These are phyloP conservation scores for Podaxis sp. DNA, from an alignment of 768 basidiomycete genomes.

Conservation along the genomic window DNA sequence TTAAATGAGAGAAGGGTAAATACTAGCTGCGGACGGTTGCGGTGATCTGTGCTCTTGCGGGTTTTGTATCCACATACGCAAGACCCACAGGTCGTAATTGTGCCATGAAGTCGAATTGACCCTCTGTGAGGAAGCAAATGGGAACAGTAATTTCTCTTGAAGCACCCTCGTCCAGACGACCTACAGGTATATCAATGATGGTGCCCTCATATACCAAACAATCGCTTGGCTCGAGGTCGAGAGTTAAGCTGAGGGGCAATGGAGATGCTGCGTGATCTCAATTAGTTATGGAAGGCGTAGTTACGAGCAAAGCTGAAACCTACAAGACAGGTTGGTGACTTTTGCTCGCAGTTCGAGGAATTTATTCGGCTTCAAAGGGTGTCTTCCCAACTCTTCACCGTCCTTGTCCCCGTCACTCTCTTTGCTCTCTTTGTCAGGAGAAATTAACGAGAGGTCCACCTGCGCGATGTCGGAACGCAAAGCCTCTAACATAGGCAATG, in stretches of 20 bases:
- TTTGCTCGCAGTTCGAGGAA: slow-evolving; percentile 56
- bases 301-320: slow-evolving; percentile 22
- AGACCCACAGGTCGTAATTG: slow-evolving; percentile 33
- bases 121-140: slow-evolving; percentile 70
- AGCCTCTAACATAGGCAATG: slow-evolving; percentile 73
- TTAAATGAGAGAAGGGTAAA: neutral
- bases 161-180: slow-evolving; percentile 53
- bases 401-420: slow-evolving; percentile 26
- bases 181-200: slow-evolving; percentile 56
- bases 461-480: slow-evolving; percentile 65
- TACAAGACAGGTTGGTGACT: slow-evolving; percentile 67
- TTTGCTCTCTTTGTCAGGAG: slow-evolving; percentile 20
- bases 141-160: slow-evolving; percentile 47
- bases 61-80: slow-evolving; percentile 24
- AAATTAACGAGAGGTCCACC: slow-evolving; percentile 49
- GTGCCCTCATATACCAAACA: slow-evolving; percentile 70
- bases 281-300: slow-evolving; percentile 1
- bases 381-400: slow-evolving; percentile 27
- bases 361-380: slow-evolving; percentile 49
- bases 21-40: slow-evolving; percentile 19
- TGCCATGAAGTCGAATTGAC: slow-evolving; percentile 53
- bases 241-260: slow-evolving; percentile 47
- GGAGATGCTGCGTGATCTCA: slow-evolving; percentile 37
- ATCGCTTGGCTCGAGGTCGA: slow-evolving; percentile 54
- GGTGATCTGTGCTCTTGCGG: slow-evolving; percentile 37